Conservation (phyloP, 164 flowering plant species). For the Piper betle region DNA sequence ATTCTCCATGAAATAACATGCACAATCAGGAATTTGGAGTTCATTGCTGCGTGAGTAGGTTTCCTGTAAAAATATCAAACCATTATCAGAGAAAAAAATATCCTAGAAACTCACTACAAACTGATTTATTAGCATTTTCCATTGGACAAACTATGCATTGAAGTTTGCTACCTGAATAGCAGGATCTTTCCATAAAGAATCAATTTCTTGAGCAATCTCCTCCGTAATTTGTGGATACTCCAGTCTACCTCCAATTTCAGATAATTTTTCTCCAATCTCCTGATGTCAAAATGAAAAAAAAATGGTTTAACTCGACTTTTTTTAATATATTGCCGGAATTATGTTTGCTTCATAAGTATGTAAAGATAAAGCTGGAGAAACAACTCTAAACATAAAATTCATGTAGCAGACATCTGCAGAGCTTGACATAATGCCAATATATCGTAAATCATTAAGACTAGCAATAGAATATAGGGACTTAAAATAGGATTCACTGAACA, state of each 20-base stretch:
- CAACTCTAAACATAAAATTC: neutral
- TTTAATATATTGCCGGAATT: neutral
- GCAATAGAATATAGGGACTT: no score
- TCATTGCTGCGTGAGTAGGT: conserved; percentile 72
- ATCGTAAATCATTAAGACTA: no score
- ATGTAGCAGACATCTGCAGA: no score
- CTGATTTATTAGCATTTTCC: neutral
- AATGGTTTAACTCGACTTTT: neutral
- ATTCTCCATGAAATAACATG: conserved; percentile 83
- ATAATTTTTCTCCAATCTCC: conserved; percentile 82
- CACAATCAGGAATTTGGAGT: conserved; percentile 93
- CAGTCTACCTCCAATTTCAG: conserved; percentile 74
- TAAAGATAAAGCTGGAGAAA: neutral
- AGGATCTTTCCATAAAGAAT: conserved; percentile 75
- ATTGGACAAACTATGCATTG: neutral
- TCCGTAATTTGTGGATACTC: conserved; percentile 70
- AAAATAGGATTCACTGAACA: no score
- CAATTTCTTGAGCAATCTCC: conserved; percentile 75
- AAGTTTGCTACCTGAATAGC: conserved; percentile 68
- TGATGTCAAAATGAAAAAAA: conserved; percentile 13
- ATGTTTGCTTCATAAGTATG: no score
- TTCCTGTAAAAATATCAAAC: conserved; percentile 40
- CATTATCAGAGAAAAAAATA: neutral
- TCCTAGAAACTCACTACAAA: neutral
- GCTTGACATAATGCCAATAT: no score